These are phyloP conservation scores for Penicillium pancosmium DNA, from an alignment of 495 filamentous ascomycete genomes.

Conservation along the genomic window DNA sequence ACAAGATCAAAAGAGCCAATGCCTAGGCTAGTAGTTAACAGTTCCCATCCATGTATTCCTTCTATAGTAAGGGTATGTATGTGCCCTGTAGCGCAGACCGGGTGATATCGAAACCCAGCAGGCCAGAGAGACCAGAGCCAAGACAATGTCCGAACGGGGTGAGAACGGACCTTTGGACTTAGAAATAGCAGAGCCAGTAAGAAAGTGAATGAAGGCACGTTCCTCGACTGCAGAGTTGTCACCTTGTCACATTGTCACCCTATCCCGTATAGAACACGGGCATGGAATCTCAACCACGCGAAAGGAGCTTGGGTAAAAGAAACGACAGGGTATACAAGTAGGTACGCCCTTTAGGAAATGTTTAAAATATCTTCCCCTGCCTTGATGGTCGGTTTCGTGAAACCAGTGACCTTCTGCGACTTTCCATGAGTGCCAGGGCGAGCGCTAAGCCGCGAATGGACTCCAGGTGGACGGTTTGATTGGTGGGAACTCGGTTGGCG, in stretches of 20 bases:
- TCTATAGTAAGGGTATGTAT: background rate
- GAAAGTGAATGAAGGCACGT: background rate
- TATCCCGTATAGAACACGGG: background rate
- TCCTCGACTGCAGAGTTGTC: background rate
- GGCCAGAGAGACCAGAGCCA: background rate
- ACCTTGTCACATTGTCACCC: background rate
- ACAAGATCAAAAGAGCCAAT: background rate
- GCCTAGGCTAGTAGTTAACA: background rate
- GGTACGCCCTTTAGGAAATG: background rate
- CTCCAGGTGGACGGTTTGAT: slow-evolving; percentile 5
- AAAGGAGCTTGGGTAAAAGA: no score
- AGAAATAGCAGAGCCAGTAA: background rate
- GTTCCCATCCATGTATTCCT: background rate
- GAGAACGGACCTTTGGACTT: background rate
- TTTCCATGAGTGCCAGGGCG: slow-evolving; percentile 7
- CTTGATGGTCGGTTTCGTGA: background rate
- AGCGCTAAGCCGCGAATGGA: slow-evolving; percentile 9
- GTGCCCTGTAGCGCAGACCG: background rate
- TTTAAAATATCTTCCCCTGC: background rate
- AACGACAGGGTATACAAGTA: background rate
- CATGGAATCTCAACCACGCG: background rate
- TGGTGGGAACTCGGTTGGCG: slow-evolving; percentile 1
- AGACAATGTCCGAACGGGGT: background rate
- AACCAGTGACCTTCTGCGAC: slow-evolving; percentile 16
- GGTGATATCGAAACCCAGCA: background rate